A percentile compares a stretch with the other conserved stretches of the same genome.
Evolutionary conservation across 2,329 filamentous ascomycete genomes (phyloP).

Genomic region (Colletotrichum limetticola): DNA sequence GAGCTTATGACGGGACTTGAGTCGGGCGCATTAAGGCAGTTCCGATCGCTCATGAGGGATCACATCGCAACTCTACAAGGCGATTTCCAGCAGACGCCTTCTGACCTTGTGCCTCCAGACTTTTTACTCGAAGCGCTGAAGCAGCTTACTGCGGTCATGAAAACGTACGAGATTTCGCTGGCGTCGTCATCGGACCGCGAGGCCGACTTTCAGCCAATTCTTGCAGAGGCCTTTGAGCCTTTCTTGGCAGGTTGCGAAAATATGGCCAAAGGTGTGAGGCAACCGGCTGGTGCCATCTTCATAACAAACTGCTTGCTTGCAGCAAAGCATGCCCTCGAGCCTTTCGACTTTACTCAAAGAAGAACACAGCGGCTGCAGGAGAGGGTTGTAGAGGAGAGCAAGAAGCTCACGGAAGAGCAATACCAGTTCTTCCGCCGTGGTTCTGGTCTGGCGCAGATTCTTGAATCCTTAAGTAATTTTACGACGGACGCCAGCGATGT

Average conservation of each 20-base stretch:
- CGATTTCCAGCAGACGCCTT: constrained; percentile 75
- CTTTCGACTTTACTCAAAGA: constrained; percentile 72
- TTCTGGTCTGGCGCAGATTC: constrained; percentile 77
- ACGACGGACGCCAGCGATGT: constrained; percentile 51
- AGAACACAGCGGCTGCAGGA: constrained; percentile 66
- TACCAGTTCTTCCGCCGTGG: constrained; percentile 76
- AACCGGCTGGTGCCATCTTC: constrained; percentile 74
- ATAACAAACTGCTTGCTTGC: constrained; percentile 76
- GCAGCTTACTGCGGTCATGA: constrained; percentile 81
- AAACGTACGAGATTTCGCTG: constrained; percentile 86
- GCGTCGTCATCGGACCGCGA: constrained; percentile 68
- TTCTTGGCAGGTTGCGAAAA: constrained; percentile 82
- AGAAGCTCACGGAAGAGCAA: constrained; percentile 73
- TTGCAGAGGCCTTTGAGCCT: constrained; percentile 85
- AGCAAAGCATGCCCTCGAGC: constrained; percentile 64
- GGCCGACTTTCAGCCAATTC: constrained; percentile 77
- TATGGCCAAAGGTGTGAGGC: constrained; percentile 69
- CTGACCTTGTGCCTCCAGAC: constrained; percentile 80
- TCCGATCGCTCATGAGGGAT: constrained; percentile 83
- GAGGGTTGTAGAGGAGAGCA: constrained; percentile 63
- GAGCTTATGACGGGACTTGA: constrained; percentile 76
- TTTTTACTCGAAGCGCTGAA: constrained; percentile 86
- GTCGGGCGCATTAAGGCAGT: constrained; percentile 82
- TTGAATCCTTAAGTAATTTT: constrained; percentile 64
- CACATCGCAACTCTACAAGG: constrained; percentile 79